These are phyloP conservation scores for Nothophytophthora sp. DNA, from an alignment of 352 stramenopile species.

Conservation along the genomic window DNA sequence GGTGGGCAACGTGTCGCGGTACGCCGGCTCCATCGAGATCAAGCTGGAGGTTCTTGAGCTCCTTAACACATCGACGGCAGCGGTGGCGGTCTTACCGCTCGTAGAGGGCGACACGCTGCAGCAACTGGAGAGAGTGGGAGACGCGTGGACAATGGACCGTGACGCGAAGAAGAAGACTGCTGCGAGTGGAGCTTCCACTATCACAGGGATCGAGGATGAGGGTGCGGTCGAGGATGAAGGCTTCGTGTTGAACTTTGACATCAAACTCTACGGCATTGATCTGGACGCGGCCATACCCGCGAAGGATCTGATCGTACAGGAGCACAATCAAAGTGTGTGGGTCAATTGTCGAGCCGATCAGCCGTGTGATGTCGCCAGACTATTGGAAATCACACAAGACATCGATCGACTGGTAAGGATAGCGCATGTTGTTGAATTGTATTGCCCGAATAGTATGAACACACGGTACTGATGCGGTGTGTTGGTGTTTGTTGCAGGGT, in stretches of 20 bases:
- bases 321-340: constrained; percentile 82
- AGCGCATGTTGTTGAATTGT: background rate
- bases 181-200: constrained; percentile 3
- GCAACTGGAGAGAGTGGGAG: constrained; percentile 25
- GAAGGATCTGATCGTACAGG: constrained; percentile 53
- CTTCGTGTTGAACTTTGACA: constrained; percentile 72
- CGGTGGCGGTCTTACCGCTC: background rate
- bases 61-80: constrained; percentile 36
- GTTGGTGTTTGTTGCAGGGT: constrained; percentile 31
- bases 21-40: constrained; percentile 62
- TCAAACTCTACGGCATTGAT: constrained; percentile 66
- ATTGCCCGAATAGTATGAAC: background rate
- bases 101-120: constrained; percentile 23
- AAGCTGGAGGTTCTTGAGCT: constrained; percentile 52
- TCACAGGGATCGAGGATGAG: constrained; percentile 13
- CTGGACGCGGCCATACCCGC: constrained; percentile 32
- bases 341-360: constrained; percentile 47
- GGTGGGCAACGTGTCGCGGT: constrained; percentile 71
- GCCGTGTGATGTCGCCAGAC: constrained; percentile 45
- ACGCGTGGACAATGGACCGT: constrained; percentile 26
- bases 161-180: constrained; percentile 9
- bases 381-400: constrained; percentile 78
- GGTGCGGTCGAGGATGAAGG: constrained; percentile 35
- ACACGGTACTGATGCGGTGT: constrained; percentile 1
- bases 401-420: constrained; percentile 45